A percentile compares a stretch with the other conserved stretches of the same genome.
Evolutionary conservation across 805 yeast species (phyloP).

Genomic region (Wickerhamiella azymoides): DNA sequence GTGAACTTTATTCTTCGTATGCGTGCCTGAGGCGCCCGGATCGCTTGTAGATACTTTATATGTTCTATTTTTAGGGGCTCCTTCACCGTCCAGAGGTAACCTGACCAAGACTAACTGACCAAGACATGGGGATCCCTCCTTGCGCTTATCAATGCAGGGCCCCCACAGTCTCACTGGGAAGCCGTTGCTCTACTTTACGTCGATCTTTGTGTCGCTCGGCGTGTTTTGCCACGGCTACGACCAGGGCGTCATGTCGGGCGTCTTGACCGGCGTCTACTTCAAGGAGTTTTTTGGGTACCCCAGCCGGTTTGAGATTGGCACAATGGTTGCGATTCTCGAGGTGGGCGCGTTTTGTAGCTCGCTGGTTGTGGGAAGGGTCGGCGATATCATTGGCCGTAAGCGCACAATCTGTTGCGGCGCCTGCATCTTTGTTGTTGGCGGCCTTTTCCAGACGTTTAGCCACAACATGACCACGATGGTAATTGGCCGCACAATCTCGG

Average conservation of each 20-base stretch:
- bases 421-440: constrained; percentile 62
- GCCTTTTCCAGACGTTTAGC: constrained; percentile 54
- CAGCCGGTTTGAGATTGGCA: constrained; percentile 58
- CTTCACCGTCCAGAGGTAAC: neutral
- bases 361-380: constrained; percentile 58
- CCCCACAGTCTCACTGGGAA: constrained; percentile 22
- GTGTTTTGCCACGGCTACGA: constrained; percentile 67
- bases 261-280: constrained; percentile 62
- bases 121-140: too few relatives aligned
- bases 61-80: constrained; percentile 9
- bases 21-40: constrained; percentile 29
- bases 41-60: constrained; percentile 3
- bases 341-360: constrained; percentile 77
- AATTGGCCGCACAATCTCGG: constrained; percentile 65
- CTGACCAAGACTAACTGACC: neutral
- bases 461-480: constrained; percentile 41
- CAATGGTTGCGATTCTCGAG: constrained; percentile 79
- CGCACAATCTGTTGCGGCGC: constrained; percentile 73
- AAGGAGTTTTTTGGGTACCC: constrained; percentile 60
- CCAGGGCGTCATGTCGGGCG: constrained; percentile 85
- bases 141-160: neutral
- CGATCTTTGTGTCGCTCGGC: constrained; percentile 32
- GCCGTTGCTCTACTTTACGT: constrained; percentile 29
- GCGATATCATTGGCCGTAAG: constrained; percentile 69
- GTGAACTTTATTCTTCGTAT: constrained; percentile 82